Evolutionary conservation across 2,329 filamentous ascomycete genomes (phyloP).

Genomic region (Cladosporium colombiae): DNA sequence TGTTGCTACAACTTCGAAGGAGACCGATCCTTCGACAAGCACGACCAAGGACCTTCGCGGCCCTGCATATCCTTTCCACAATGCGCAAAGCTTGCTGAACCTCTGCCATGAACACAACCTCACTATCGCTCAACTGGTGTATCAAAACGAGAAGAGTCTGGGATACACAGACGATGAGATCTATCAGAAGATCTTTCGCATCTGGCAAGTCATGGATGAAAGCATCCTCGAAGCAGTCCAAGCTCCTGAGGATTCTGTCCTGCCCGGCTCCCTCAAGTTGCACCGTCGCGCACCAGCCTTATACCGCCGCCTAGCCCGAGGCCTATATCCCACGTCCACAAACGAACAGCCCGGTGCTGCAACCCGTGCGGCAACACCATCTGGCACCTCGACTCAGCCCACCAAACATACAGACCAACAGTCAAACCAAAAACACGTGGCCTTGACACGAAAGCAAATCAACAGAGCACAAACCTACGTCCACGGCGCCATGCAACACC

Average conservation of each 20-base stretch:
- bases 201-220: conserved; percentile 56
- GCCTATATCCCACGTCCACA: conserved; percentile 42
- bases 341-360: neutral
- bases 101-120: conserved; percentile 54
- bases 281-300: conserved; percentile 50
- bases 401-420: neutral
- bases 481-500: conserved; percentile 50
- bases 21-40: conserved; percentile 17
- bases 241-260: conserved; percentile 43
- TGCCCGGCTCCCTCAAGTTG: conserved; percentile 53
- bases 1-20: neutral
- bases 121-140: conserved; percentile 55
- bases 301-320: conserved; percentile 49
- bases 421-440: conserved; percentile 40
- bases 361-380: neutral
- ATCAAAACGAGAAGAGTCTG: conserved; percentile 55
- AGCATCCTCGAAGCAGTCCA: conserved; percentile 55
- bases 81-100: conserved; percentile 49
- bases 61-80: conserved; percentile 51
- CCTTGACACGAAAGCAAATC: conserved; percentile 25
- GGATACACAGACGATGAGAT: conserved; percentile 55
- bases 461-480: conserved; percentile 30
- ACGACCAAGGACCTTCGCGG: conserved; percentile 25
- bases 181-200: conserved; percentile 49
- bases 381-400: neutral